Conservation (phyloP, 23 red algal genomes). For the Chondrus crispus region DNA sequence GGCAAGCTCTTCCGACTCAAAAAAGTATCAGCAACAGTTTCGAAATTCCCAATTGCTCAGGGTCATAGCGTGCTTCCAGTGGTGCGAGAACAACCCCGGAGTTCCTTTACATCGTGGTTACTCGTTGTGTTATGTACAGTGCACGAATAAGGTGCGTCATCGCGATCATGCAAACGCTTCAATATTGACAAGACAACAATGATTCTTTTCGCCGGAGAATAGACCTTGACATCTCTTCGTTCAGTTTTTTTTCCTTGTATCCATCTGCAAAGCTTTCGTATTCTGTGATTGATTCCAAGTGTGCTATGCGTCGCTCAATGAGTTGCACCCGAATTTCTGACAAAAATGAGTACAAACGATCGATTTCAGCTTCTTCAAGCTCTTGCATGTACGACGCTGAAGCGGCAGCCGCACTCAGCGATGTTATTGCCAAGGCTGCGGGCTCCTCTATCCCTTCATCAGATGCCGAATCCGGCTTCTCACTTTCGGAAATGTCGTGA, state of each 20-base stretch:
- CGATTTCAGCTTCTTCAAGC: not conserved
- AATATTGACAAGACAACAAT: too few species aligned
- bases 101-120: too few species aligned
- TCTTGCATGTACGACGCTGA: not conserved
- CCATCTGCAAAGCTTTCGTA: not conserved
- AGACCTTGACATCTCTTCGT: not conserved
- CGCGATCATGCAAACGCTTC: too few species aligned
- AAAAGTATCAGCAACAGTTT: too few species aligned
- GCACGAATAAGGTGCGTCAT: too few species aligned
- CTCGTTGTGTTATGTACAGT: too few species aligned
- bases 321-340: not conserved
- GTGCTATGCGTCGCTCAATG: not conserved
- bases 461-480: not conserved
- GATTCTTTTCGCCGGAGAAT: too few species aligned
- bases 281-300: not conserved
- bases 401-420: not conserved
- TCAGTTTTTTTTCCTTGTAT: not conserved
- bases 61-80: too few species aligned
- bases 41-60: too few species aligned
- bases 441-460: not conserved
- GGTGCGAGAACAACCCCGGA: too few species aligned
- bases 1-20: too few species aligned
- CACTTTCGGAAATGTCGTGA: not conserved
- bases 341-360: not conserved
- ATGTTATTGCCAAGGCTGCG: not conserved